A percentile compares a stretch with the other conserved stretches of the same genome.
phyloP scores from a whole-genome alignment of 768 basidiomycete genomes.

The Podaxis mareebaensis region DNA sequence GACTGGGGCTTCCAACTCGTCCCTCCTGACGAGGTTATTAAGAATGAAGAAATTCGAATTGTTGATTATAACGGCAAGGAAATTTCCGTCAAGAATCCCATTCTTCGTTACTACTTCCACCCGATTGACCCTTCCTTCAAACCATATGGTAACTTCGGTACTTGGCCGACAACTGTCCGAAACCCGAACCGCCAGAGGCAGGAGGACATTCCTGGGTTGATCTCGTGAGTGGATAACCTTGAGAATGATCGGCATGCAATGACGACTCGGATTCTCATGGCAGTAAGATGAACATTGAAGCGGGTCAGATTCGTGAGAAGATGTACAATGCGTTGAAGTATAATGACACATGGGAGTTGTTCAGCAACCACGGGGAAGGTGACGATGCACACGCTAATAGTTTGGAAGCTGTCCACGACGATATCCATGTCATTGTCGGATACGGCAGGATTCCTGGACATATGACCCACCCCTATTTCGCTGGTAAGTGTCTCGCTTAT shows the following conservation, averaged over 20 bases:
- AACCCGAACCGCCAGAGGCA: conserved; percentile 23
- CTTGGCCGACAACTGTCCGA: conserved; percentile 36
- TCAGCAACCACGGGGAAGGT: conserved; percentile 41
- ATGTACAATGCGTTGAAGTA: conserved; percentile 33
- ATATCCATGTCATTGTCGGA: conserved; percentile 37
- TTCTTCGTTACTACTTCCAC: conserved; percentile 34
- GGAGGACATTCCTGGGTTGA: background rate
- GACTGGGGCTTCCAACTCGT: conserved; percentile 45
- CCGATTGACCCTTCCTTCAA: conserved; percentile 30
- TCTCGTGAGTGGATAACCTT: background rate
- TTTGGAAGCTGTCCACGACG: conserved; percentile 44
- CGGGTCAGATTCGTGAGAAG: conserved; percentile 23
- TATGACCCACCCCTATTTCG: conserved; percentile 32
- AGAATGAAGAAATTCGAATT: conserved; percentile 9
- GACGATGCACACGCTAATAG: conserved; percentile 37
- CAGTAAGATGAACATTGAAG: conserved; percentile 21
- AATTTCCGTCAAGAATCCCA: conserved; percentile 31
- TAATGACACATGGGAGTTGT: conserved; percentile 36
- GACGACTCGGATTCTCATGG: background rate
- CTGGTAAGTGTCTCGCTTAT: conserved; percentile 25
- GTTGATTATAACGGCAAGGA: conserved; percentile 26
- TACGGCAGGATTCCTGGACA: conserved; percentile 25
- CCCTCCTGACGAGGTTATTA: conserved; percentile 39
- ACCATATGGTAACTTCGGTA: conserved; percentile 22
- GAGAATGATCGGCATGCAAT: too few species aligned